Conservation (phyloP, 2,329 filamentous ascomycete species). For the Aspergillus eucalypticola region DNA sequence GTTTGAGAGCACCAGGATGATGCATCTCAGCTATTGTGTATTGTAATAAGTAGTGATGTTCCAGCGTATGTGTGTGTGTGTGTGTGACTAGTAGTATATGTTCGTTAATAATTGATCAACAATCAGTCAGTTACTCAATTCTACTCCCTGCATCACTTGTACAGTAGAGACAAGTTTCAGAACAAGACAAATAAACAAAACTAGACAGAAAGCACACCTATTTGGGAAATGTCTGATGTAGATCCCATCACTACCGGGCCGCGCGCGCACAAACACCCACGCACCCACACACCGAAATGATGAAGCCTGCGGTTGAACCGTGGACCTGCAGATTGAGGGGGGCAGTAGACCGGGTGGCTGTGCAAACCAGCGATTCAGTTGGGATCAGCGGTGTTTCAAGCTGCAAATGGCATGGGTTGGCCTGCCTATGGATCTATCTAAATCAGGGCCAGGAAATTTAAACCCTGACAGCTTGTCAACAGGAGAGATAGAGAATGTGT, state of each 20-base stretch:
- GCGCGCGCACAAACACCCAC: background rate
- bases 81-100: too few relatives aligned
- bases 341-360: slow-evolving; percentile 30
- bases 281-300: background rate
- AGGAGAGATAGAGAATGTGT: background rate
- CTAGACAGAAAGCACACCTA: background rate
- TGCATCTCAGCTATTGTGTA: background rate
- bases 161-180: too few relatives aligned
- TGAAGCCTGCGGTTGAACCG: slow-evolving; percentile 13
- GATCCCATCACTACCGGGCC: background rate
- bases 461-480: background rate
- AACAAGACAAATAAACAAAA: too few relatives aligned
- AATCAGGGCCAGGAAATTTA: background rate
- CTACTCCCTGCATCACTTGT: too few relatives aligned
- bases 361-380: slow-evolving; percentile 22
- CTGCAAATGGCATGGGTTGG: background rate
- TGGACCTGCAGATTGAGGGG: slow-evolving; percentile 15
- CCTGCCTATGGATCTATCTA: too few relatives aligned
- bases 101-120: too few relatives aligned
- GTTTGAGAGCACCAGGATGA: background rate
- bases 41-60: background rate
- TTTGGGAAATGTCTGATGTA: background rate
- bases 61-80: too few relatives aligned
- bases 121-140: too few relatives aligned
- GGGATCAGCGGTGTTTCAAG: slow-evolving; percentile 3